Evolutionary conservation across 176 grass and related monocot genomes (phyloP).

Genomic region (Triticum turgidum): DNA sequence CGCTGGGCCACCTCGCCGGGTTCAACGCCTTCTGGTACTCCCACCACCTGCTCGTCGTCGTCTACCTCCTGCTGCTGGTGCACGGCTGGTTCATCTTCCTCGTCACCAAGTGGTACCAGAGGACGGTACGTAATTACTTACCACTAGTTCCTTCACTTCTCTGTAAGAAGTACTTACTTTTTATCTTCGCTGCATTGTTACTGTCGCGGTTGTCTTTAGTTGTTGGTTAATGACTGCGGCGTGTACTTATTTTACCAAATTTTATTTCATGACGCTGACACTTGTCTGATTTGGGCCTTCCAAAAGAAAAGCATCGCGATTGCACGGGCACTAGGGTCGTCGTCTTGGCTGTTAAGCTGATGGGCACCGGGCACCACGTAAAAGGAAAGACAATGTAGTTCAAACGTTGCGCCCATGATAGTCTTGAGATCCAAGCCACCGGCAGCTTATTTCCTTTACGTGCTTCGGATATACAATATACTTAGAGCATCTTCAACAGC

Average conservation of each 20-base stretch:
- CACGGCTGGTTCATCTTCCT: conserved; percentile 82
- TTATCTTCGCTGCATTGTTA: not conserved
- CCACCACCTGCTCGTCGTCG: conserved; percentile 79
- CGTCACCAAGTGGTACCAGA: conserved; percentile 67
- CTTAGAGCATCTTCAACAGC: too few relatives aligned
- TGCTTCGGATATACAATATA: too few relatives aligned
- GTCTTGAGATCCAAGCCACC: too few relatives aligned
- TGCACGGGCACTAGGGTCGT: conserved; percentile 1
- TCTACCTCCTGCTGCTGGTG: conserved; percentile 65
- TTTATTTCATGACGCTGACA: not conserved
- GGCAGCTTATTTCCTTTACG: too few relatives aligned
- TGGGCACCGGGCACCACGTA: not conserved
- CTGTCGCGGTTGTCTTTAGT: not conserved
- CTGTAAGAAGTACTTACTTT: too few relatives aligned
- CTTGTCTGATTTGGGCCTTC: not conserved
- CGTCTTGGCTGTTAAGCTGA: conserved; percentile 11
- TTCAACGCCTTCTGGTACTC: conserved; percentile 97
- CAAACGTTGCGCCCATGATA: not conserved
- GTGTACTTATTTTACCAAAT: too few relatives aligned
- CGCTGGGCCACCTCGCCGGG: conserved; percentile 60
- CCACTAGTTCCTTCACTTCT: not conserved
- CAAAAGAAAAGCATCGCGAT: conserved; percentile 3
- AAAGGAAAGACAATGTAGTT: not conserved
- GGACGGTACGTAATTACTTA: conserved; percentile 44
- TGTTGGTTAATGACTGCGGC: not conserved